These are phyloP conservation scores for Clonostachys sp. DNA, from an alignment of 2,329 filamentous ascomycete genomes.

Conservation along the genomic window DNA sequence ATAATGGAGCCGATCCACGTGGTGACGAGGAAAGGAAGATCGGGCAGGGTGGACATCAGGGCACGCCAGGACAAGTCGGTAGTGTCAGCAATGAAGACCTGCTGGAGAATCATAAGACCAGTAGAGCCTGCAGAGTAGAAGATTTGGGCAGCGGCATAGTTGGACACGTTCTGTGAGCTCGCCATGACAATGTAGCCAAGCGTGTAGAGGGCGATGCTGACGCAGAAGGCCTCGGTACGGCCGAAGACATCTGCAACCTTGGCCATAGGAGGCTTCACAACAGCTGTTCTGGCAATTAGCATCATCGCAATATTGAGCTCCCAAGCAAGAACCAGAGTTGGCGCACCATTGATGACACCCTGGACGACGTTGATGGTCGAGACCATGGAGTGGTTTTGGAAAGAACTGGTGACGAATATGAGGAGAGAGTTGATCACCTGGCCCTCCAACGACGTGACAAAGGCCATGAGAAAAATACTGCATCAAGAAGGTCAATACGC, in stretches of 20 bases:
- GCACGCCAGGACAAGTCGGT: slow-evolving; percentile 56
- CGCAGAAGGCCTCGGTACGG: slow-evolving; percentile 51
- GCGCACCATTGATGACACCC: slow-evolving; percentile 46
- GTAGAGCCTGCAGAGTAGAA: slow-evolving; percentile 58
- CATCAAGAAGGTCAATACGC: too few relatives aligned
- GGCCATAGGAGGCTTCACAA: slow-evolving; percentile 33
- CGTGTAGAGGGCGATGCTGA: slow-evolving; percentile 48
- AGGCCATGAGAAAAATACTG: slow-evolving; percentile 14
- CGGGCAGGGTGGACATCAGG: slow-evolving; percentile 52
- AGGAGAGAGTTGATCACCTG: slow-evolving; percentile 12
- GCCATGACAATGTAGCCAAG: slow-evolving; percentile 56
- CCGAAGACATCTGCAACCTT: slow-evolving; percentile 60
- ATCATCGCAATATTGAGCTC: too few relatives aligned
- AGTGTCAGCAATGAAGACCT: slow-evolving; percentile 62
- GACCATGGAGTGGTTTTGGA: slow-evolving; percentile 38
- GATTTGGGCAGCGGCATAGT: slow-evolving; percentile 49
- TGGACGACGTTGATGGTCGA: slow-evolving; percentile 39
- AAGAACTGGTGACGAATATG: slow-evolving; percentile 20
- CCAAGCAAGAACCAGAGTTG: too few relatives aligned
- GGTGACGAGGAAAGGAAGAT: slow-evolving; percentile 55
- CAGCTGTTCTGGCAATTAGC: slow-evolving; percentile 1
- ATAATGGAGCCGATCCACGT: slow-evolving; percentile 49
- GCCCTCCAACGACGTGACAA: slow-evolving; percentile 11
- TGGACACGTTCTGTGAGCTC: slow-evolving; percentile 45
- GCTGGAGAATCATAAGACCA: slow-evolving; percentile 55